phyloP scores from a whole-genome alignment of 177 flowering plant genomes.

The Vitis hybrid region DNA sequence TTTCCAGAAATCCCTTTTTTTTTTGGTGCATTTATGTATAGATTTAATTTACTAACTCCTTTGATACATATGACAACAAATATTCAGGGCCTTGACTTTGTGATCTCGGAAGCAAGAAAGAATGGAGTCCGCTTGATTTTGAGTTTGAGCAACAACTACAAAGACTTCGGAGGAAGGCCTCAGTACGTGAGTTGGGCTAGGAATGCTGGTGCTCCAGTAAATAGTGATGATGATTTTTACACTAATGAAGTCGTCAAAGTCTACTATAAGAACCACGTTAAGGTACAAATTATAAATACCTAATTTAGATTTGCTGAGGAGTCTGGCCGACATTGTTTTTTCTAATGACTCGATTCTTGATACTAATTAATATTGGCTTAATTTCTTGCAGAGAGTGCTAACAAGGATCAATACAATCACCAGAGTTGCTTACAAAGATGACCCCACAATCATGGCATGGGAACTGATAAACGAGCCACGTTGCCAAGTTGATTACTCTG shows the following conservation, averaged over 20 bases:
- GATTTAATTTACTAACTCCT: constrained; percentile 1
- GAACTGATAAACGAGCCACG: constrained; percentile 79
- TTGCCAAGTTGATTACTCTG: constrained; percentile 48
- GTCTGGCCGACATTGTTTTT: too few species aligned
- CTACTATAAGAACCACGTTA: constrained; percentile 57
- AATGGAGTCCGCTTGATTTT: constrained; percentile 43
- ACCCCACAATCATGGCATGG: constrained; percentile 68
- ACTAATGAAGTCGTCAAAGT: constrained; percentile 41
- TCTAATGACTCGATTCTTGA: neutral
- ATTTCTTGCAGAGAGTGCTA: constrained; percentile 39
- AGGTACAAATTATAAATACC: constrained; percentile 25
- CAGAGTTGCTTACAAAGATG: constrained; percentile 44
- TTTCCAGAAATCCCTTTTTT: too few species aligned
- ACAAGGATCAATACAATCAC: constrained; percentile 57
- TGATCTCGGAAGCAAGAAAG: constrained; percentile 54
- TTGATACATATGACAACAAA: too few species aligned
- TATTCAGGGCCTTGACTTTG: constrained; percentile 66
- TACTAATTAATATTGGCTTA: neutral
- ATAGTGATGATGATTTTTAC: constrained; percentile 54
- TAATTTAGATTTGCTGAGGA: too few species aligned
- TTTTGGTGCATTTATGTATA: too few species aligned
- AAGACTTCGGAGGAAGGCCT: constrained; percentile 55
- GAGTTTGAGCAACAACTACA: constrained; percentile 57
- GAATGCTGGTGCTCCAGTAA: constrained; percentile 32
- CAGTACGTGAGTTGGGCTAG: constrained; percentile 66